These are phyloP conservation scores for Perilla frutescens DNA, from an alignment of 257 asterid species.

Conservation along the genomic window DNA sequence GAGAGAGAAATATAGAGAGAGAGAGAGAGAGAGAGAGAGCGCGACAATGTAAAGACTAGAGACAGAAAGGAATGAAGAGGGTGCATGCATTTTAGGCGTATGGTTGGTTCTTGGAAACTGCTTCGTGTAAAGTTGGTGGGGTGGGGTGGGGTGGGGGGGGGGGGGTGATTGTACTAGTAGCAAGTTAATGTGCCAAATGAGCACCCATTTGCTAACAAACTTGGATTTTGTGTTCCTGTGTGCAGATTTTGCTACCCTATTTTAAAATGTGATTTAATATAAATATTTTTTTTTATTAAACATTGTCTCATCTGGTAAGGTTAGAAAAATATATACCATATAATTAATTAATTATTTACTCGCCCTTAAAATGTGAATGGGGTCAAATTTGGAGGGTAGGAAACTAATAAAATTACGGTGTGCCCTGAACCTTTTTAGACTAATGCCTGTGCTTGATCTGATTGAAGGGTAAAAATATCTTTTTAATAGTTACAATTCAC, in stretches of 20 bases:
- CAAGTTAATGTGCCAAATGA: constrained; percentile 36
- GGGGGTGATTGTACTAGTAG: too few relatives aligned
- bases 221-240: constrained; percentile 39
- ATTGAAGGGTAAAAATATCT: too few relatives aligned
- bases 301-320: too few relatives aligned
- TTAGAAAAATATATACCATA: too few relatives aligned
- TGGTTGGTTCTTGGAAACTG: constrained; percentile 70
- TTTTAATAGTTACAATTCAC: too few relatives aligned
- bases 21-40: constrained; percentile 10
- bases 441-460: too few relatives aligned
- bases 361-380: too few relatives aligned
- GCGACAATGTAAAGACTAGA: constrained; percentile 9
- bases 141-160: too few relatives aligned
- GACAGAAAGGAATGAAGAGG: constrained; percentile 27
- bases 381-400: too few relatives aligned
- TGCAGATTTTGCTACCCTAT: constrained; percentile 38
- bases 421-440: too few relatives aligned
- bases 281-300: not conserved
- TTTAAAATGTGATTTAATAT: not conserved
- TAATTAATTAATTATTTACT: too few relatives aligned
- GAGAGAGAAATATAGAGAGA: not conserved
- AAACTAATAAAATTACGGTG: too few relatives aligned
- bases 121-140: constrained; percentile 63
- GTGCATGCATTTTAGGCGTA: constrained; percentile 66
- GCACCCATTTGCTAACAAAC: constrained; percentile 36